Conservation (phyloP, 208 protist genomes). For the Tritrichomonas foetus region DNA sequence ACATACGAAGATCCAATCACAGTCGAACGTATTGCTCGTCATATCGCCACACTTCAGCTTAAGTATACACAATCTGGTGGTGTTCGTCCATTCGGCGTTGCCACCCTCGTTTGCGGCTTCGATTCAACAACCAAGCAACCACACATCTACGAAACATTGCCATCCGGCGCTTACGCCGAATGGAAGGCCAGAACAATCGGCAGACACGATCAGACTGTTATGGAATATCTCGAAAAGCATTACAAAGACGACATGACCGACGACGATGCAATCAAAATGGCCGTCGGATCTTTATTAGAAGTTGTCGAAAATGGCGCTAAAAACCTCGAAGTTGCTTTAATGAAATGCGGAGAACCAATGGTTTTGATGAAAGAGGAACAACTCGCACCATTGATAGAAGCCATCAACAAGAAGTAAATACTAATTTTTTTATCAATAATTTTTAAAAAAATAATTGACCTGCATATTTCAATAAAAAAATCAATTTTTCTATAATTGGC, state of each 20-base stretch:
- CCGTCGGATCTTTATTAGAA: conserved; percentile 93
- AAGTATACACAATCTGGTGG: conserved; percentile 81
- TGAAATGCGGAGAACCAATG: conserved; percentile 46
- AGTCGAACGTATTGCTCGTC: conserved; percentile 92
- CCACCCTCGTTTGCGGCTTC: conserved; percentile 95
- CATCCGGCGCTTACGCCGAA: conserved; percentile 72
- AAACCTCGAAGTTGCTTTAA: conserved; percentile 71
- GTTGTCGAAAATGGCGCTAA: conserved; percentile 73
- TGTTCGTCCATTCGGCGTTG: conserved; percentile 96
- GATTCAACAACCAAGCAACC: conserved; percentile 82
- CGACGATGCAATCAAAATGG: conserved; percentile 81
- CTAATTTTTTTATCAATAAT: too few relatives aligned
- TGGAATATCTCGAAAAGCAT: conserved; percentile 97
- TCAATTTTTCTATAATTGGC: too few relatives aligned
- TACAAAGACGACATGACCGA: conserved; percentile 75
- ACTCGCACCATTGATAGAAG: conserved; percentile 48
- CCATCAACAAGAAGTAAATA: conserved; percentile 7
- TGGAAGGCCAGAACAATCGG: conserved; percentile 78
- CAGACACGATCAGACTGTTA: conserved; percentile 88
- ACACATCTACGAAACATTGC: conserved; percentile 82
- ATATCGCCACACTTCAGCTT: conserved; percentile 86
- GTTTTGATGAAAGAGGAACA: conserved; percentile 57
- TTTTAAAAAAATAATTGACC: too few relatives aligned
- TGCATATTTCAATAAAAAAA: too few relatives aligned
- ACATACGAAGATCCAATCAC: conserved; percentile 93